Conservation (phyloP, 2,329 filamentous ascomycete species). For the Nemania sp. region DNA sequence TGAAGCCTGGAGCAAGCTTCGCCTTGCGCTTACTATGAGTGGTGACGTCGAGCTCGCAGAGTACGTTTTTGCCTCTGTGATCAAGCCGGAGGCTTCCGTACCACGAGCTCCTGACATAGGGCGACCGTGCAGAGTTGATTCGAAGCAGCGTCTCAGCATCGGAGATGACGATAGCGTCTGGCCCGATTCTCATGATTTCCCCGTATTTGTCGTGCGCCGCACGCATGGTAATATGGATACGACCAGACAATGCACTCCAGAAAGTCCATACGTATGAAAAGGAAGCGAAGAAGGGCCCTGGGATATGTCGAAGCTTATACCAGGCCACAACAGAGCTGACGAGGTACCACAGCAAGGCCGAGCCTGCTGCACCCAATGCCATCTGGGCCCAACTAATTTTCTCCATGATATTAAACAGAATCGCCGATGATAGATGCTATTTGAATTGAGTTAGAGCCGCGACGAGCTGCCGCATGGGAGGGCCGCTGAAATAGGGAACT, state of each 20-base stretch:
- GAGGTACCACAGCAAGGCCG: constrained; percentile 34
- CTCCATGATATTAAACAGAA: background rate
- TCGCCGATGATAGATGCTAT: background rate
- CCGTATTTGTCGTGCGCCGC: constrained; percentile 44
- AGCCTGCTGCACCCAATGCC: background rate
- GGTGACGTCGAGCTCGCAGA: constrained; percentile 40
- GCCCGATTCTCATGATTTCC: constrained; percentile 44
- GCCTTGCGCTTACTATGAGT: constrained; percentile 47
- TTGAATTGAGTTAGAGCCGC: background rate
- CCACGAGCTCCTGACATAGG: constrained; percentile 45
- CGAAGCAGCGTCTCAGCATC: constrained; percentile 44
- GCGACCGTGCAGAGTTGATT: constrained; percentile 45
- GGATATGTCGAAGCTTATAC: constrained; percentile 46
- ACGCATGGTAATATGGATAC: constrained; percentile 34
- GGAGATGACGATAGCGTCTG: constrained; percentile 43
- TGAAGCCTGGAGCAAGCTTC: constrained; percentile 41
- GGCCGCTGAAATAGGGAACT: background rate
- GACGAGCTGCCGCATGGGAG: background rate
- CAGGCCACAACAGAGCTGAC: constrained; percentile 38
- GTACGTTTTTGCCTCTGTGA: constrained; percentile 41
- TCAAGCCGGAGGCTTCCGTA: constrained; percentile 44
- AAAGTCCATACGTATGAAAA: constrained; percentile 46
- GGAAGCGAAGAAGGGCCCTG: constrained; percentile 45
- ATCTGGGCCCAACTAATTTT: background rate
- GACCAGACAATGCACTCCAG: constrained; percentile 31